Base-by-base conservation (phyloP, 176 grass and related monocot species). In the Oryza rufipogon region DNA sequence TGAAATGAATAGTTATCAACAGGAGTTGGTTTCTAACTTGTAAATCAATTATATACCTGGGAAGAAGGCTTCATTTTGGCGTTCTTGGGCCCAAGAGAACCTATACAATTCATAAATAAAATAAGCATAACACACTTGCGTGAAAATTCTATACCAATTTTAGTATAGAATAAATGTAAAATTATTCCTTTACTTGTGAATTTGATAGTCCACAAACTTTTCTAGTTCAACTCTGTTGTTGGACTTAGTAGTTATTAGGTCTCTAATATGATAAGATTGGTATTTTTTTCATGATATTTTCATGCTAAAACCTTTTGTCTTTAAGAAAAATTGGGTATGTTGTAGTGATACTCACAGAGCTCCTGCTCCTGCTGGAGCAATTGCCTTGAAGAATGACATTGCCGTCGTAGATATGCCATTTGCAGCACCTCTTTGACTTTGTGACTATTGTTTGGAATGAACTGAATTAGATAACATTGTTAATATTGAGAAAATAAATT, bases 61-160 rank as follows among this genome's bases (percentile, higher is more conserved):
- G 84, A 94, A 82, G 80, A 97, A 89, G 19, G 86, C n/a, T 64
- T 81, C 87, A 47, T 89, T 45, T 61, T 97, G 94, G 4, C 92
- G 94, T 75, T 83, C 92, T 80, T 97, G 94, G 52, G 90, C 83
- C 94, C 94, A 97, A 4, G 94, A 97, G 70, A 97, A 97, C 79
- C 92, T 97, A 75, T 22, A 65, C 16, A 9, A 22, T 73, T 79
- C 25, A 60, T 15, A 6, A 30, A 9, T 84, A n/a, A 80, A 36
- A 90, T 68, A 25, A 28, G 16, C 2, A 30, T 45, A 25, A 4
- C n/a, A 25, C 17, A 70, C 4, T 54, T 17, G 45, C 19, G 14
- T 39, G 3, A 56, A 19, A 7, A 60, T 6, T 61, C 58, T 22
- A 61, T 22, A 22, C 9, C 20, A 71, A 16, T 77, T 64, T 17